Evolutionary conservation across 176 grass and related monocot genomes (phyloP).

Genomic region (maize (Zea mays)): DNA sequence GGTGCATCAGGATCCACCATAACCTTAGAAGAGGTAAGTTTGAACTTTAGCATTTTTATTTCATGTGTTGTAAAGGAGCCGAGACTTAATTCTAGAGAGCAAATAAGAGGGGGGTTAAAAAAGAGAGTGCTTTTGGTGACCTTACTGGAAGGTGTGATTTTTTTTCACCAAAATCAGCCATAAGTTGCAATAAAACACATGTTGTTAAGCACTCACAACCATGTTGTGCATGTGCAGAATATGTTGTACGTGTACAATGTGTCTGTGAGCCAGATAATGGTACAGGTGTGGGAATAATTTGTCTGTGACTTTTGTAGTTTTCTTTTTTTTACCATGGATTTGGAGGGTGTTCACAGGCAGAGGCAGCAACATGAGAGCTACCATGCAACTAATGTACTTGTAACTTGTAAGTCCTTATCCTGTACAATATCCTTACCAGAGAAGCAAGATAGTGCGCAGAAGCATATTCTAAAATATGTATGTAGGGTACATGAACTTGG

Average conservation of each 20-base stretch:
- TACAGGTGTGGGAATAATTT: background rate
- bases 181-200: conserved; percentile 2
- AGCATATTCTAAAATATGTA: conserved; percentile 42
- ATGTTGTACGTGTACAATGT: background rate
- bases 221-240: conserved; percentile 10
- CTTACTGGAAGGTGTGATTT: background rate
- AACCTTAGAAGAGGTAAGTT: conserved; percentile 56
- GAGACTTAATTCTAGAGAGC: conserved; percentile 11
- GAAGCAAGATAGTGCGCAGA: conserved; percentile 30
- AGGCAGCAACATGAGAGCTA: conserved; percentile 18
- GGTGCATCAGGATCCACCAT: conserved; percentile 99
- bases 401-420: background rate
- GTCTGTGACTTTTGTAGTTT: conserved; percentile 21
- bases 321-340: conserved; percentile 17
- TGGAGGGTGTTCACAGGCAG: conserved; percentile 26
- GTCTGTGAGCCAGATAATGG: background rate
- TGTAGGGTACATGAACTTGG: conserved; percentile 34
- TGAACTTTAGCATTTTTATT: conserved; percentile 38
- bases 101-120: background rate
- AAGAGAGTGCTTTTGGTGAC: background rate
- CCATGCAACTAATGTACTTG: background rate
- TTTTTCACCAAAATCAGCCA: background rate
- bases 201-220: background rate
- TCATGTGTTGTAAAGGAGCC: conserved; percentile 26
- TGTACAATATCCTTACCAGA: conserved; percentile 26